phyloP scores from a whole-genome alignment of 495 filamentous ascomycete species.

The Podospora pseudocomata region DNA sequence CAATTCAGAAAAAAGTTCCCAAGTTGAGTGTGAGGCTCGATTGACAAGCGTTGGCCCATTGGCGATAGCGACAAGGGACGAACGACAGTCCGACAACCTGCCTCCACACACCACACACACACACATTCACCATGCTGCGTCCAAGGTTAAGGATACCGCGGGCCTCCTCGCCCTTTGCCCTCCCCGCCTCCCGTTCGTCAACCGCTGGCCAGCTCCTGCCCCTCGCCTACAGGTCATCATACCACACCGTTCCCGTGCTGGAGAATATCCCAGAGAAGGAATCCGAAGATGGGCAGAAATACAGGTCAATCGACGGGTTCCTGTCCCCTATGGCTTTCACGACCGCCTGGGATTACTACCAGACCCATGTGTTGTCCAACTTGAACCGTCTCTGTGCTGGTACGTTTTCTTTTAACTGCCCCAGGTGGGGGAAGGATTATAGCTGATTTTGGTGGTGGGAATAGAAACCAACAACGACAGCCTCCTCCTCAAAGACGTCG shows the following conservation, averaged over 20 bases:
- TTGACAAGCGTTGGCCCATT: slow-evolving; percentile 4
- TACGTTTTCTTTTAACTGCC: slow-evolving; percentile 39
- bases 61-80: slow-evolving; percentile 10
- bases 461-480: slow-evolving; percentile 55
- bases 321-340: slow-evolving; percentile 63
- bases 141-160: slow-evolving; percentile 46
- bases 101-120: slow-evolving; percentile 9
- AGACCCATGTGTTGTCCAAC: slow-evolving; percentile 63
- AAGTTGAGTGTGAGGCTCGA: slow-evolving; percentile 4
- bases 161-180: slow-evolving; percentile 16
- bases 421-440: not conserved
- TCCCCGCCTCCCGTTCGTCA: slow-evolving; percentile 22
- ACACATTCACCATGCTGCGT: slow-evolving; percentile 35
- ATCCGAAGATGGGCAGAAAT: not conserved
- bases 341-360: slow-evolving; percentile 80
- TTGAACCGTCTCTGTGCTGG: slow-evolving; percentile 72
- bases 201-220: slow-evolving; percentile 16
- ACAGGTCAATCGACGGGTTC: slow-evolving; percentile 40
- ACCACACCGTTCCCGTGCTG: slow-evolving; percentile 60
- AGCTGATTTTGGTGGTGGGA: not conserved
- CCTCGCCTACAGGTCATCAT: slow-evolving; percentile 23
- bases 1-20: slow-evolving; percentile 16
- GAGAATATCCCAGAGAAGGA: slow-evolving; percentile 50
- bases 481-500: slow-evolving; percentile 54
- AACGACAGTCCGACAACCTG: not conserved